Percentiles rank a stretch among this genome's conserved stretches.
These are phyloP conservation scores for Agaricus bisporus DNA, from an alignment of 768 basidiomycete species.

Conservation along the genomic window DNA sequence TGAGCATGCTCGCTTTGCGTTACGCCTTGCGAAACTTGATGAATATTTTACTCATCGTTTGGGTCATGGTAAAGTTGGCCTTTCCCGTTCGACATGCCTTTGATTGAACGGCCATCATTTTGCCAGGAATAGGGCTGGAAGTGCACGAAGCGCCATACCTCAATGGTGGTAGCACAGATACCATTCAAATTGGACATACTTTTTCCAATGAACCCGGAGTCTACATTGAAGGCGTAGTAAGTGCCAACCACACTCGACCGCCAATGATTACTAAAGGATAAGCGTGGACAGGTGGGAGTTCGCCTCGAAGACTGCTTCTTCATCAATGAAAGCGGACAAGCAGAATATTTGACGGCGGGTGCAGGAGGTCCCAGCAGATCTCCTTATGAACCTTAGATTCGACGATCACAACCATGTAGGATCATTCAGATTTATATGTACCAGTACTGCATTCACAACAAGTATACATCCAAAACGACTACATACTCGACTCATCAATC, in stretches of 20 bases:
- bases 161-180: slow-evolving; percentile 55
- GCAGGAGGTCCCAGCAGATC: slow-evolving; percentile 53
- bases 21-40: slow-evolving; percentile 31
- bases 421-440: background rate
- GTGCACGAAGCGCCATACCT: slow-evolving; percentile 81
- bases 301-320: slow-evolving; percentile 83
- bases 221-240: slow-evolving; percentile 61
- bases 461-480: slow-evolving; percentile 1
- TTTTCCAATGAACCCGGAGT: slow-evolving; percentile 82
- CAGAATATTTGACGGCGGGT: slow-evolving; percentile 56
- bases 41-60: slow-evolving; percentile 75
- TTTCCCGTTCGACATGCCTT: background rate
- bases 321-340: slow-evolving; percentile 45
- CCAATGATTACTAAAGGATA: background rate
- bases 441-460: background rate
- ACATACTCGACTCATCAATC: slow-evolving; percentile 4
- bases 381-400: slow-evolving; percentile 32
- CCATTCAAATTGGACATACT: slow-evolving; percentile 58
- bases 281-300: slow-evolving; percentile 53
- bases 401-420: too few species aligned
- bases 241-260: background rate
- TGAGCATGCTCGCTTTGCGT: slow-evolving; percentile 53
- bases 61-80: slow-evolving; percentile 54
- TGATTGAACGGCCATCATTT: slow-evolving; percentile 1
- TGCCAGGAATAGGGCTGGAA: slow-evolving; percentile 75